These are phyloP conservation scores for Solanum habrochaites DNA, from an alignment of 257 asterid genomes.

Conservation along the genomic window DNA sequence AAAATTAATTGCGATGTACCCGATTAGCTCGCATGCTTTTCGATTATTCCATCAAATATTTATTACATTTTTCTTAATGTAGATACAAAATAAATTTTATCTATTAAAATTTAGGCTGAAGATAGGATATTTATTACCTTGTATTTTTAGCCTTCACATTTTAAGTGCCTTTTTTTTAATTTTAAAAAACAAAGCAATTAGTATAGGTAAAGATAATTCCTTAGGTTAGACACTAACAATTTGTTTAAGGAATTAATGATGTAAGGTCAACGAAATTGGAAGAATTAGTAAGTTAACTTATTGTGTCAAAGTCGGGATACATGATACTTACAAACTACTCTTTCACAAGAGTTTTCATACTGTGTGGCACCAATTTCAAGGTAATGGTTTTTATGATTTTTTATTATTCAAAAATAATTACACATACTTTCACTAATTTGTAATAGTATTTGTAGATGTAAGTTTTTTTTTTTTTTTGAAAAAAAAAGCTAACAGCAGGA, in stretches of 20 bases:
- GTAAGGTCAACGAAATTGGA: neutral
- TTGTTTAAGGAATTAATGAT: neutral
- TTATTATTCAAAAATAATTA: neutral
- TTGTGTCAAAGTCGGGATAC: neutral
- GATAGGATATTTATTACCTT: neutral
- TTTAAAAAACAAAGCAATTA: neutral
- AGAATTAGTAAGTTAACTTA: neutral
- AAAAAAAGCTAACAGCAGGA: neutral
- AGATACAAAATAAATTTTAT: too few relatives aligned
- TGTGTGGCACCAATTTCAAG: neutral
- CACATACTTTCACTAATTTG: neutral
- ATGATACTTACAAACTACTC: neutral
- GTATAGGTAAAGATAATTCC: neutral
- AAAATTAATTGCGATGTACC: too few relatives aligned
- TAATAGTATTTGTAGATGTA: neutral
- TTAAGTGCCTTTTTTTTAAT: neutral
- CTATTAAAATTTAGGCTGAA: too few relatives aligned
- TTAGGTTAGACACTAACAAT: neutral
- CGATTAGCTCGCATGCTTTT: too few relatives aligned
- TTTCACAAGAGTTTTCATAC: neutral
- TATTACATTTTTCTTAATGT: too few relatives aligned
- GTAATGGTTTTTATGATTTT: neutral
- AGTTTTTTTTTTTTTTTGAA: neutral
- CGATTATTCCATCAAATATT: too few relatives aligned
- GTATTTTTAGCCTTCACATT: neutral